A percentile compares a stretch with the other conserved stretches of the same genome.
These are phyloP conservation scores for Apocynum venetum DNA, from an alignment of 257 asterid species.

Conservation along the genomic window DNA sequence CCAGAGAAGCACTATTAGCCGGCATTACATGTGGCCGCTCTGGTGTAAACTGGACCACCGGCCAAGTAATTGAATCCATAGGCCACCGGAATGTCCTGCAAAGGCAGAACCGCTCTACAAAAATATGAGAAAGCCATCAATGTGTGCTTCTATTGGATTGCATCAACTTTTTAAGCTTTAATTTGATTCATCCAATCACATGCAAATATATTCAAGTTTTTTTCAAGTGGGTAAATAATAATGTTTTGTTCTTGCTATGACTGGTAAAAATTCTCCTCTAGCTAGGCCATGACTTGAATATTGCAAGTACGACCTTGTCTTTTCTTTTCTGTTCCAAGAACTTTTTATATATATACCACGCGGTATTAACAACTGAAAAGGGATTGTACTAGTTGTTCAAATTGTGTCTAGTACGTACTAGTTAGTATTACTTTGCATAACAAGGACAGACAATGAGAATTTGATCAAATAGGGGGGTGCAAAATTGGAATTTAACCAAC, in stretches of 20 bases:
- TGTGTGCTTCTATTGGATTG: neutral
- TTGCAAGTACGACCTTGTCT: too few relatives aligned
- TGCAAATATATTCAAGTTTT: neutral
- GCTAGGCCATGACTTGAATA: too few relatives aligned
- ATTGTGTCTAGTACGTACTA: too few relatives aligned
- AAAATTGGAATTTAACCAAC: too few relatives aligned
- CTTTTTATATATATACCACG: too few relatives aligned
- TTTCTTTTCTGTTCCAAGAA: too few relatives aligned
- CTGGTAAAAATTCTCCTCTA: neutral
- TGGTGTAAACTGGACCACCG: slow-evolving; percentile 12
- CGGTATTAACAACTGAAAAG: too few relatives aligned
- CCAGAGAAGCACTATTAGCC: neutral
- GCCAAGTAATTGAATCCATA: neutral
- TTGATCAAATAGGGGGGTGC: too few relatives aligned
- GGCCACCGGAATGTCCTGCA: slow-evolving; percentile 10
- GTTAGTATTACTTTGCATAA: too few relatives aligned
- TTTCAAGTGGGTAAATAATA: neutral
- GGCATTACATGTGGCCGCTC: slow-evolving; percentile 10
- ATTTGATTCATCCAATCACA: neutral
- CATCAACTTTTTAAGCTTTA: neutral
- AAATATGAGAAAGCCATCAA: neutral
- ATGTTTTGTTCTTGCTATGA: neutral
- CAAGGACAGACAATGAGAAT: too few relatives aligned
- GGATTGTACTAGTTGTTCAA: too few relatives aligned
- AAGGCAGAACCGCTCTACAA: neutral